Evolutionary conservation across 2,329 filamentous ascomycete species (phyloP).

Genomic region (Colletotrichum theobromicola): DNA sequence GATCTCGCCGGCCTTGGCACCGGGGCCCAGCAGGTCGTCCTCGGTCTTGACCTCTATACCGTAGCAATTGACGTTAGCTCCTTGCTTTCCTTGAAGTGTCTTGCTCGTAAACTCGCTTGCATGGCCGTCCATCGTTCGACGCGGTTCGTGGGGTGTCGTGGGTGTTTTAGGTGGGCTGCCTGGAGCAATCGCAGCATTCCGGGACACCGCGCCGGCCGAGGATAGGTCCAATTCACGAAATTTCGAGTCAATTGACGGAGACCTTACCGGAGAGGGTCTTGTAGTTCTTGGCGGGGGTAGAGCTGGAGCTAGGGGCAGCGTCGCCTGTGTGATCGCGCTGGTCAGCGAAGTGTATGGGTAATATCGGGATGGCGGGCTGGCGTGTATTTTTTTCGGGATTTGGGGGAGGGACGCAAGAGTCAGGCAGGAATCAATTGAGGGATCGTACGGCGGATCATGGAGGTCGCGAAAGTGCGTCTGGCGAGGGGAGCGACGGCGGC

Average conservation of each 20-base stretch:
- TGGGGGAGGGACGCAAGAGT: conserved; percentile 8
- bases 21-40: conserved; percentile 84
- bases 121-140: conserved; percentile 1
- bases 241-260: conserved; percentile 16
- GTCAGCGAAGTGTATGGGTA: conserved; percentile 9
- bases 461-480: conserved; percentile 65
- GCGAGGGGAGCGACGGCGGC: conserved; percentile 57
- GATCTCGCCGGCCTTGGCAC: conserved; percentile 81
- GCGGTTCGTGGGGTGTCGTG: conserved; percentile 12
- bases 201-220: background rate
- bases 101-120: background rate
- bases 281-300: conserved; percentile 43
- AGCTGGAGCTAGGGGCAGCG: conserved; percentile 45
- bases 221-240: background rate
- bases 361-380: conserved; percentile 4
- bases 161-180: background rate
- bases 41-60: conserved; percentile 78
- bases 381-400: conserved; percentile 9
- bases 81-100: background rate
- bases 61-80: conserved; percentile 12
- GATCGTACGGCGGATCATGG: conserved; percentile 63
- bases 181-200: background rate
- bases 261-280: conserved; percentile 53
- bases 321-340: conserved; percentile 33
- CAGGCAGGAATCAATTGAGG: conserved; percentile 24